Conservation (phyloP, 306 rosid species). For the Lithocarpus polystachyus region DNA sequence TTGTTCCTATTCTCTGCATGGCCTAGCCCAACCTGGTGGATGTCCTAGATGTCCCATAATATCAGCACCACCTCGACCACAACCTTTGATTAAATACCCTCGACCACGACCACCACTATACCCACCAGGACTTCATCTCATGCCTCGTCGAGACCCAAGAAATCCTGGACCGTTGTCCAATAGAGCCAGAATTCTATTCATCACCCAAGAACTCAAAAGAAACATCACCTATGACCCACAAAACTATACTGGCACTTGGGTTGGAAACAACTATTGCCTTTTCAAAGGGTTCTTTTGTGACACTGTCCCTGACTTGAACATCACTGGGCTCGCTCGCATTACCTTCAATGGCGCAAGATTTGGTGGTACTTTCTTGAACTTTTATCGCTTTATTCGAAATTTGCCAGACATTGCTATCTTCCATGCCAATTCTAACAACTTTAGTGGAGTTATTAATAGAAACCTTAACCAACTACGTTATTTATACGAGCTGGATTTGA, state of each 20-base stretch:
- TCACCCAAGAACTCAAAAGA: conserved; percentile 40
- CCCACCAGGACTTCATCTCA: conserved; percentile 20
- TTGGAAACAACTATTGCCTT: conserved; percentile 38
- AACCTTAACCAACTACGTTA: conserved; percentile 24
- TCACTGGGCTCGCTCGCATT: conserved; percentile 34
- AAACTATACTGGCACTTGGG: conserved; percentile 36
- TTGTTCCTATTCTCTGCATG: conserved; percentile 2
- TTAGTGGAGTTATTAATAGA: conserved; percentile 22
- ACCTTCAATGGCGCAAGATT: conserved; percentile 40
- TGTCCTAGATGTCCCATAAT: conserved; percentile 8
- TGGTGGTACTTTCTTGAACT: conserved; percentile 36
- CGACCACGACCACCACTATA: conserved; percentile 32
- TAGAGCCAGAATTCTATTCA: conserved; percentile 33
- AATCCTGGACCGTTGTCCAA: conserved; percentile 41
- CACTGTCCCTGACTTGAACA: conserved; percentile 42
- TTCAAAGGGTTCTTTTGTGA: conserved; percentile 40
- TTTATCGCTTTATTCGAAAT: conserved; percentile 37
- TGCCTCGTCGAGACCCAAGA: conserved; percentile 27
- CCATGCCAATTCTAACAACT: not conserved
- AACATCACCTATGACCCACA: conserved; percentile 44
- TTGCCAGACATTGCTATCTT: conserved; percentile 21
- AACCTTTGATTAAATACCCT: conserved; percentile 28
- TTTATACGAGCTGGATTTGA: conserved; percentile 37
- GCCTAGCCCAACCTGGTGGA: conserved; percentile 5
- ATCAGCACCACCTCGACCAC: conserved; percentile 14